These are phyloP conservation scores for Kodamaea laetipori DNA, from an alignment of 805 yeast genomes.

Conservation along the genomic window DNA sequence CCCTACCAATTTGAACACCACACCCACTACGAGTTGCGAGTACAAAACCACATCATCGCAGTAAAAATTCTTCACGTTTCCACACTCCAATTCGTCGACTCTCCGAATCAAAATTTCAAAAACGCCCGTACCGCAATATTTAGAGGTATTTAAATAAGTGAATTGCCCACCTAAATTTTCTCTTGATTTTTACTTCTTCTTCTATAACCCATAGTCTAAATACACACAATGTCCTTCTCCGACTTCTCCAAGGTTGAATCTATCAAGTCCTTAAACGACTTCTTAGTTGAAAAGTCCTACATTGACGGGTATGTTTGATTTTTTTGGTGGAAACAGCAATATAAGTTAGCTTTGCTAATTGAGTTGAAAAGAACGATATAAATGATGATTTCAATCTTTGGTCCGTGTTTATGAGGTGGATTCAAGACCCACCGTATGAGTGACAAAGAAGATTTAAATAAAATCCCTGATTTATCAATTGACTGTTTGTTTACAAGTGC, in stretches of 20 bases:
- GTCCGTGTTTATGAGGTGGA: conserved; percentile 98
- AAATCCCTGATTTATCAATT: conserved; percentile 18
- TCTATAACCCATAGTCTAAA: conserved; percentile 3
- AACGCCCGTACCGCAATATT: not conserved
- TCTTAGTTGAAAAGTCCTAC: conserved; percentile 92
- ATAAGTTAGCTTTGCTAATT: not conserved
- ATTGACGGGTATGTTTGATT: conserved; percentile 83
- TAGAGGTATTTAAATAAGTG: not conserved
- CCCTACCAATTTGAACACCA: not conserved
- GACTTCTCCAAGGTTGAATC: conserved; percentile 77
- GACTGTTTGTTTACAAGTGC: conserved; percentile 12
- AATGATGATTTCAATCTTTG: conserved; percentile 76
- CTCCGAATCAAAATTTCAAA: not conserved
- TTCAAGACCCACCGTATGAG: conserved; percentile 95
- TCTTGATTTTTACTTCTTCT: conserved; percentile 3
- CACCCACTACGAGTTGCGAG: too few species aligned
- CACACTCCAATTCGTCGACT: conserved; percentile 1
- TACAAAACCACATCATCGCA: not conserved
- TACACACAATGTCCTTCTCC: conserved; percentile 64
- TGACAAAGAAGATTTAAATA: conserved; percentile 55
- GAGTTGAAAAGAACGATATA: conserved; percentile 11
- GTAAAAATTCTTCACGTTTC: not conserved
- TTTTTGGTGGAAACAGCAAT: not conserved
- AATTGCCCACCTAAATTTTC: conserved; percentile 5
- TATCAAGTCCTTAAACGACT: conserved; percentile 68